phyloP scores from a whole-genome alignment of 257 asterid species.

The Mitragyna speciosa region DNA sequence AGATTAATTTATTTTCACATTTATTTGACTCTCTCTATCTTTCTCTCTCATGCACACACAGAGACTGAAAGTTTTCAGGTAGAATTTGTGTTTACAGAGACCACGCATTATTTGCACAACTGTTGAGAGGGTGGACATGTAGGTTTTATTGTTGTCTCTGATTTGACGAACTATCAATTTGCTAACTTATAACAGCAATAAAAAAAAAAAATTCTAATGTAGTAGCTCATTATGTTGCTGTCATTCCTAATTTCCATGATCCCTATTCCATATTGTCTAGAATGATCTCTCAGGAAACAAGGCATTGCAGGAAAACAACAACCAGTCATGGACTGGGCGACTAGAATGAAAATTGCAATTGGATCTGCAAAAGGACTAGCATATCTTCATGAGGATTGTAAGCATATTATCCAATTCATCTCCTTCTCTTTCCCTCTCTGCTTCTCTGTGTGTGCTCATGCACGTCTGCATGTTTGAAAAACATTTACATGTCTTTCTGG shows the following conservation, averaged over 20 bases:
- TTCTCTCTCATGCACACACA: no score
- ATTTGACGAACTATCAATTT: no score
- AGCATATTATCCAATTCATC: neutral
- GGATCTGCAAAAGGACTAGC: constrained; percentile 66
- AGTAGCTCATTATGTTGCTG: neutral
- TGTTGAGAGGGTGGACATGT: neutral
- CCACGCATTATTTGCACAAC: no score
- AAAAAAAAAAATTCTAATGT: neutral
- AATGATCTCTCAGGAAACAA: neutral
- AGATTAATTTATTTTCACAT: no score
- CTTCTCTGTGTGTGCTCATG: neutral
- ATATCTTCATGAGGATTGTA: constrained; percentile 72
- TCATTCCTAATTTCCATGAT: neutral
- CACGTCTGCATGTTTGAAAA: neutral
- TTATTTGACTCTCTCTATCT: no score
- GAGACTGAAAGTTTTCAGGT: no score
- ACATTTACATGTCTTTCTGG: neutral
- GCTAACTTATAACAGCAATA: no score
- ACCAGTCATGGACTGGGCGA: constrained; percentile 44
- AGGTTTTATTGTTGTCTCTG: no score
- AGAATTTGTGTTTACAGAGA: no score
- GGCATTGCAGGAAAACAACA: constrained; percentile 35
- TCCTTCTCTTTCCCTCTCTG: neutral
- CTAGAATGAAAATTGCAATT: constrained; percentile 53
- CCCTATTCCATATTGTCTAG: neutral